Evolutionary conservation across 106 monocot species (phyloP).

Genomic region (Dendrobium catenatum): DNA sequence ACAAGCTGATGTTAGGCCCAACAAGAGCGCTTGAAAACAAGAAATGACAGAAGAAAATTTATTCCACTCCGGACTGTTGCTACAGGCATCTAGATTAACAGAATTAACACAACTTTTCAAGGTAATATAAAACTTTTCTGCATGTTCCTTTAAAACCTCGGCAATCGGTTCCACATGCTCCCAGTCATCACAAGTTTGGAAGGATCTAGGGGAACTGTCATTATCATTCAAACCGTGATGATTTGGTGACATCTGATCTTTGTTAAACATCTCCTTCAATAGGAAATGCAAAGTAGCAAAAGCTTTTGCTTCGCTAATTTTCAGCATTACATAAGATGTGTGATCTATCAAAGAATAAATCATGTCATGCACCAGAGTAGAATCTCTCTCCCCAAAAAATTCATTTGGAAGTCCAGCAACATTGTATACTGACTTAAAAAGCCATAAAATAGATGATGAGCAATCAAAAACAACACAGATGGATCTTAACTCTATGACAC

Average conservation of each 20-base stretch:
- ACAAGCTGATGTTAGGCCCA: conserved; percentile 47
- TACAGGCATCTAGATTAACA: conserved; percentile 18
- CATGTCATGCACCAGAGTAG: conserved; percentile 22
- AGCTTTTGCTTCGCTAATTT: conserved; percentile 27
- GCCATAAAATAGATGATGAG: conserved; percentile 50
- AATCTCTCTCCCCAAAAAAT: conserved; percentile 15
- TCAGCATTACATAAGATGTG: conserved; percentile 51
- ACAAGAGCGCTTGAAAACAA: conserved; percentile 73
- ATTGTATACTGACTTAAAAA: conserved; percentile 50
- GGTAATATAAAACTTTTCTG: conserved; percentile 15
- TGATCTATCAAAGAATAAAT: conserved; percentile 59
- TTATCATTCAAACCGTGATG: neutral
- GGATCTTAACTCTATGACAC: conserved; percentile 10
- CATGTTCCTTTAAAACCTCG: conserved; percentile 31
- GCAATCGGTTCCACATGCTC: conserved; percentile 30
- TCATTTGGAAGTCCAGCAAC: conserved; percentile 28
- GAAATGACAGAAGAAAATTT: conserved; percentile 41
- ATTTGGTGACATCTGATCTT: neutral
- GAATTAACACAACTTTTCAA: conserved; percentile 8
- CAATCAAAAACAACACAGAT: conserved; percentile 16
- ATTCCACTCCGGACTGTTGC: conserved; percentile 23
- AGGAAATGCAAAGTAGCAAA: conserved; percentile 9
- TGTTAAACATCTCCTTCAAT: neutral
- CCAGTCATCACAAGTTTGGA: conserved; percentile 17
- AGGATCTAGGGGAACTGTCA: neutral